phyloP scores from a whole-genome alignment of 2,329 filamentous ascomycete species.

The Ascochyta koolunga region DNA sequence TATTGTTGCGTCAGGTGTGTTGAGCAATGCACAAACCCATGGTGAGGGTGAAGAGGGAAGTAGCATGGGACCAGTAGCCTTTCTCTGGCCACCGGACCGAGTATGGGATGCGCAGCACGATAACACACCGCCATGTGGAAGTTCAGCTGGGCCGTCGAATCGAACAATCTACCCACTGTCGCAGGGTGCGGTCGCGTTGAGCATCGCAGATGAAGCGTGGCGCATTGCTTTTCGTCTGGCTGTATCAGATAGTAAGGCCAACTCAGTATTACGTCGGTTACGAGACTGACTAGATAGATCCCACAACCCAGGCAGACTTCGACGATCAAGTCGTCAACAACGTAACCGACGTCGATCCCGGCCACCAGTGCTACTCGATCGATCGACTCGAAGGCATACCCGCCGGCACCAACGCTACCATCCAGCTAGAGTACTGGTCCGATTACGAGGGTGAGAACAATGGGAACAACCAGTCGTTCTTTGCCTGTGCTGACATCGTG shows the following conservation, averaged over 20 bases:
- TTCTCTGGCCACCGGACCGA: conserved; percentile 66
- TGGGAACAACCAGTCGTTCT: conserved; percentile 50
- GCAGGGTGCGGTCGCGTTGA: conserved; percentile 61
- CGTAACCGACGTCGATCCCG: conserved; percentile 50
- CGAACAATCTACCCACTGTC: conserved; percentile 64
- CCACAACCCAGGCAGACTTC: conserved; percentile 50
- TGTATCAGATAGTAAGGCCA: conserved; percentile 55
- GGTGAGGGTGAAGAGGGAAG: conserved; percentile 37
- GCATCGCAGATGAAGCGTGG: conserved; percentile 64
- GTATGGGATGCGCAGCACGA: conserved; percentile 61
- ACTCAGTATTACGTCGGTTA: background rate
- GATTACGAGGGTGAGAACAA: conserved; percentile 51
- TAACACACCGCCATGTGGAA: conserved; percentile 65
- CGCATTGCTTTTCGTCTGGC: conserved; percentile 62
- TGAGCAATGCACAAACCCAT: conserved; percentile 29
- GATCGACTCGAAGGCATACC: conserved; percentile 41
- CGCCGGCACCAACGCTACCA: conserved; percentile 53
- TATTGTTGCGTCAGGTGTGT: background rate
- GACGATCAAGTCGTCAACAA: conserved; percentile 40
- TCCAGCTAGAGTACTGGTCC: conserved; percentile 53
- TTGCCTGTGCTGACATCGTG: conserved; percentile 55
- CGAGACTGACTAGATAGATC: conserved; percentile 31
- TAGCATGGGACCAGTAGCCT: conserved; percentile 63
- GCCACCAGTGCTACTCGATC: conserved; percentile 55
- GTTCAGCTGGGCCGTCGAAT: conserved; percentile 54